phyloP scores from a whole-genome alignment of 768 basidiomycete genomes.

The Lentinula boryana region DNA sequence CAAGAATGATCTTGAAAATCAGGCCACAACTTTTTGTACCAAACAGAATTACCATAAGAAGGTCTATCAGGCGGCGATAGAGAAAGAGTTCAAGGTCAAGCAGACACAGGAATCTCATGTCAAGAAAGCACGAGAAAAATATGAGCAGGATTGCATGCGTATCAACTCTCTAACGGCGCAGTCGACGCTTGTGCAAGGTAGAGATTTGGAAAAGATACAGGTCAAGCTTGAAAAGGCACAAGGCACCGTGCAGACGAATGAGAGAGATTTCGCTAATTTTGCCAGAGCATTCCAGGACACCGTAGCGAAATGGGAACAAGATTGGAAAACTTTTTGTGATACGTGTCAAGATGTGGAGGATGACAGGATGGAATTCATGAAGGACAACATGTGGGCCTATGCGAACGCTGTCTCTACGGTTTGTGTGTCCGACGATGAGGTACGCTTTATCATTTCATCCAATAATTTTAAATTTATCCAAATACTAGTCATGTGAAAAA shows the following conservation, averaged over 20 bases:
- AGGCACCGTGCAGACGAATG: constrained; percentile 85
- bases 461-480: neutral
- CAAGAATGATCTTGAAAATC: constrained; percentile 68
- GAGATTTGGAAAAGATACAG: constrained; percentile 86
- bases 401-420: constrained; percentile 96
- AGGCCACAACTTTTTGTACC: constrained; percentile 50
- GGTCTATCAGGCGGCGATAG: constrained; percentile 66
- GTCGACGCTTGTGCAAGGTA: constrained; percentile 85
- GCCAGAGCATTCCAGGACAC: constrained; percentile 76
- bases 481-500: constrained; percentile 58
- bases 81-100: constrained; percentile 89
- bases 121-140: constrained; percentile 85
- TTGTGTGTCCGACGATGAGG: constrained; percentile 94
- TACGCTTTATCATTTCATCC: constrained; percentile 26
- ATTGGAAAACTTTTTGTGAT: constrained; percentile 95
- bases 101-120: constrained; percentile 84
- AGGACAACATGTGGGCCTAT: constrained; percentile 93
- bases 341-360: constrained; percentile 95
- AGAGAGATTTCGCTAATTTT: constrained; percentile 89
- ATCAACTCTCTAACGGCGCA: constrained; percentile 96
- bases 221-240: constrained; percentile 86
- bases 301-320: constrained; percentile 79
- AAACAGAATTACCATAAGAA: constrained; percentile 72
- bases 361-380: constrained; percentile 89
- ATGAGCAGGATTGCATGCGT: constrained; percentile 85